Conservation (phyloP, 768 basidiomycete genomes). For the Pisolithus microcarpus region DNA sequence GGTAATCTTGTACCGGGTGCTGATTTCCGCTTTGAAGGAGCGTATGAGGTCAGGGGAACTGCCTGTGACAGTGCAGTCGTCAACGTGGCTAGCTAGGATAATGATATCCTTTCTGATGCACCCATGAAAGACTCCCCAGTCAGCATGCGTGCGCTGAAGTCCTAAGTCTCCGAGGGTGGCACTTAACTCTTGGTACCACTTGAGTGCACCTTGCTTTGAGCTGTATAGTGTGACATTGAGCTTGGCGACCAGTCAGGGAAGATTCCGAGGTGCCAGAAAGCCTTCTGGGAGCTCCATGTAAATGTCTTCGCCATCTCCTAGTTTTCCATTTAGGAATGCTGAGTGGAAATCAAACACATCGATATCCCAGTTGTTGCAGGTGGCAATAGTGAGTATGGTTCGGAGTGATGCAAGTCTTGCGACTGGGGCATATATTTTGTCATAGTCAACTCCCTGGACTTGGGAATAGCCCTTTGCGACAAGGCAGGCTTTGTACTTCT, state of each 20-base stretch:
- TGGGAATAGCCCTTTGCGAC: no score
- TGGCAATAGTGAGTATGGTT: neutral
- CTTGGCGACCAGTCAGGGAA: no score
- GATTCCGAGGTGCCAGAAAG: no score
- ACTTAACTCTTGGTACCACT: no score
- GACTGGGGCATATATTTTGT: no score
- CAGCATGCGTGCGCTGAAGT: neutral
- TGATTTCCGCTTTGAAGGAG: neutral
- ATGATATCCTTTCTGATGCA: neutral
- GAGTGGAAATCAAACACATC: conserved; percentile 36
- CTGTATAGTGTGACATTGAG: no score
- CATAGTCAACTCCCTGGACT: no score
- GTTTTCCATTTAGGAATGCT: conserved; percentile 34
- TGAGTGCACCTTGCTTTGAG: no score
- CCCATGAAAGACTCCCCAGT: neutral
- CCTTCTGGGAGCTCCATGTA: no score
- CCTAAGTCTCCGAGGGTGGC: no score
- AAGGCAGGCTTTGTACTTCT: conserved; percentile 9
- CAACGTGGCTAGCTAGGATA: neutral
- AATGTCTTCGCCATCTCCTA: conserved; percentile 23
- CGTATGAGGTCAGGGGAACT: neutral
- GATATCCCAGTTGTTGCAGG: conserved; percentile 26
- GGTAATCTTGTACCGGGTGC: no score
- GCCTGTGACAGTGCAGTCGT: neutral
- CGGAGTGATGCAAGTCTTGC: no score